Evolutionary conservation across 2,329 filamentous ascomycete species (phyloP).

Genomic region (Apiospora koreana): DNA sequence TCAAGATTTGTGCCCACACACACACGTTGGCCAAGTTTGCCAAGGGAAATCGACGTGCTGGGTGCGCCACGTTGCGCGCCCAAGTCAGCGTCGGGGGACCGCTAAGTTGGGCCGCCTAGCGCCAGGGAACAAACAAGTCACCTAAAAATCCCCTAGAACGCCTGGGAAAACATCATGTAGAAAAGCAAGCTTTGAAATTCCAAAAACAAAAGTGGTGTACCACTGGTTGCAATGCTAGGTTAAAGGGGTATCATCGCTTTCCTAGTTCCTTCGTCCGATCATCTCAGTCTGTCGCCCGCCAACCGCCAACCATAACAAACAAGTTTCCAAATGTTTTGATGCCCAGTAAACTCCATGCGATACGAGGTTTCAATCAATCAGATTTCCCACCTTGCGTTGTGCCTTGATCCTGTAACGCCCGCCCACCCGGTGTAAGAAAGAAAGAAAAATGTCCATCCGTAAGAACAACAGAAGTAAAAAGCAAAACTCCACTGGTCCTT

Average conservation of each 20-base stretch:
- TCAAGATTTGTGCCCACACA: not conserved
- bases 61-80: not conserved
- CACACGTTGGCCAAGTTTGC: not conserved
- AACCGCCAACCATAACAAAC: not conserved
- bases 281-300: not conserved
- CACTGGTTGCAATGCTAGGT: not conserved
- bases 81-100: no score
- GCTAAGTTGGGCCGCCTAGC: not conserved
- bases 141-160: not conserved
- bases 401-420: not conserved
- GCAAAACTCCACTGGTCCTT: not conserved
- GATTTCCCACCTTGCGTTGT: not conserved
- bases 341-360: conserved; percentile 1
- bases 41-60: not conserved
- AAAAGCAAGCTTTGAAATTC: not conserved
- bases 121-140: not conserved
- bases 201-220: not conserved
- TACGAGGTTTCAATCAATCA: not conserved
- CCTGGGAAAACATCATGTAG: not conserved
- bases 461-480: not conserved
- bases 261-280: not conserved
- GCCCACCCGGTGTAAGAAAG: not conserved
- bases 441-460: no score
- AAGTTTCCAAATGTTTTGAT: not conserved
- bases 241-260: conserved; percentile 1